phyloP scores from a whole-genome alignment of 148 eudicot genomes.

The Silene uniflora region DNA sequence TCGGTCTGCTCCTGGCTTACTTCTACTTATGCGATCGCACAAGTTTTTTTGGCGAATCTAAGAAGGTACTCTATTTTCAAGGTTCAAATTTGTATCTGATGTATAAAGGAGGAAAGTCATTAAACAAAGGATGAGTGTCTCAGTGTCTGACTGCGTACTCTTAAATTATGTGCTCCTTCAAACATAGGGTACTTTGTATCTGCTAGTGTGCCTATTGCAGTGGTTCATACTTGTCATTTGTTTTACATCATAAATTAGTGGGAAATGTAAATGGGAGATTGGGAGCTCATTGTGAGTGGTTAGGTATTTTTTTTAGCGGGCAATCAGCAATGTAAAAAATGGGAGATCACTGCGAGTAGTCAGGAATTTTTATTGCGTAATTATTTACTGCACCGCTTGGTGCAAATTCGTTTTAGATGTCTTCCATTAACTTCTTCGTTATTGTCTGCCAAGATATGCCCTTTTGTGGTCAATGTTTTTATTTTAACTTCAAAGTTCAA shows the following conservation, averaged over 20 bases:
- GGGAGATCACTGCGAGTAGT: neutral
- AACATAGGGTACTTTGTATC: neutral
- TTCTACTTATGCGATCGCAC: conserved; percentile 90
- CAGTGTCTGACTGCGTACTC: neutral
- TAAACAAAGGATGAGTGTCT: neutral
- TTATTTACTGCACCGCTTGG: neutral
- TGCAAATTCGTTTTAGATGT: neutral
- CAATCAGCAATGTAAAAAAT: neutral
- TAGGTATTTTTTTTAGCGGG: neutral
- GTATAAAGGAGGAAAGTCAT: neutral
- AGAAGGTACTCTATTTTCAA: conserved; percentile 45
- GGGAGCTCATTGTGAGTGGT: neutral
- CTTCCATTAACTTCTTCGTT: neutral
- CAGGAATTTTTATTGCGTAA: neutral
- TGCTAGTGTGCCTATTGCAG: neutral
- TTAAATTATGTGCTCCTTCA: neutral
- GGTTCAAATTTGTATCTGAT: conserved; percentile 4
- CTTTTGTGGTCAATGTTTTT: neutral
- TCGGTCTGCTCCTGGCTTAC: conserved; percentile 67
- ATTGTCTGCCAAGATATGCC: neutral
- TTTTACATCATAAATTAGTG: neutral
- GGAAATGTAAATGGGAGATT: neutral
- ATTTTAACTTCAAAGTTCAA: neutral
- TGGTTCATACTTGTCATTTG: neutral
- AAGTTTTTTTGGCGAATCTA: conserved; percentile 63